Percentiles rank a stretch among this genome's conserved stretches.
Conservation (phyloP, 2,329 filamentous ascomycete genomes). For the Xylaria sp. region DNA sequence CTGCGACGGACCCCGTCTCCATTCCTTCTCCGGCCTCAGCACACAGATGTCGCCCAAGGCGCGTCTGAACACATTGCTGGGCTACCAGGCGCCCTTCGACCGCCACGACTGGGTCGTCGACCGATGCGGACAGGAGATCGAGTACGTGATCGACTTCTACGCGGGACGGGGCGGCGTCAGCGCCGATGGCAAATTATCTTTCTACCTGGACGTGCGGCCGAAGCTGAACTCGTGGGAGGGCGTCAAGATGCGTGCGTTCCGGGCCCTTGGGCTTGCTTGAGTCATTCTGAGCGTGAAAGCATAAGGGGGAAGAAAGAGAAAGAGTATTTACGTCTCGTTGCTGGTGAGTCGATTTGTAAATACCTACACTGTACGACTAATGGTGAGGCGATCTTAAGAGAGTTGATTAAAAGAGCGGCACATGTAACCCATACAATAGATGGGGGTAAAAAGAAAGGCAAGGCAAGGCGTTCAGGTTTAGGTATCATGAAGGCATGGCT, state of each 20-base stretch:
- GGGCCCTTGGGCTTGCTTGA: constrained; percentile 46
- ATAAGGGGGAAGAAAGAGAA: neutral
- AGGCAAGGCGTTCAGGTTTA: constrained; percentile 21
- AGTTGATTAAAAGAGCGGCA: neutral
- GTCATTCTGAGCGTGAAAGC: neutral
- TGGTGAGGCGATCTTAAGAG: constrained; percentile 11
- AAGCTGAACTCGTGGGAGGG: constrained; percentile 66
- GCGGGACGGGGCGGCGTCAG: constrained; percentile 53
- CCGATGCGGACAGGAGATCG: constrained; percentile 75
- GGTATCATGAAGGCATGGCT: constrained; percentile 11
- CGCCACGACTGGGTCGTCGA: constrained; percentile 97
- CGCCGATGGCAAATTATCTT: constrained; percentile 45
- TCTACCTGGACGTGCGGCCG: constrained; percentile 63
- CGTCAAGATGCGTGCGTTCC: constrained; percentile 58
- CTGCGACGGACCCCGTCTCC: constrained; percentile 73
- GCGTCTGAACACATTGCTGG: constrained; percentile 72
- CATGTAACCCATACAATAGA: constrained; percentile 5
- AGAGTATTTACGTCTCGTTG: neutral
- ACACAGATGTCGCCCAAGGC: constrained; percentile 73
- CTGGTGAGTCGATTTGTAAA: constrained; percentile 14
- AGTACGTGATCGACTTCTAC: constrained; percentile 99
- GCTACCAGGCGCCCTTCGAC: constrained; percentile 91
- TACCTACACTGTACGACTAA: constrained; percentile 18
- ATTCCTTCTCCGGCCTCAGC: constrained; percentile 74
- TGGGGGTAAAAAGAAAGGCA: neutral